Conservation (phyloP, 805 yeast species). For the Saturnispora quitensis region DNA sequence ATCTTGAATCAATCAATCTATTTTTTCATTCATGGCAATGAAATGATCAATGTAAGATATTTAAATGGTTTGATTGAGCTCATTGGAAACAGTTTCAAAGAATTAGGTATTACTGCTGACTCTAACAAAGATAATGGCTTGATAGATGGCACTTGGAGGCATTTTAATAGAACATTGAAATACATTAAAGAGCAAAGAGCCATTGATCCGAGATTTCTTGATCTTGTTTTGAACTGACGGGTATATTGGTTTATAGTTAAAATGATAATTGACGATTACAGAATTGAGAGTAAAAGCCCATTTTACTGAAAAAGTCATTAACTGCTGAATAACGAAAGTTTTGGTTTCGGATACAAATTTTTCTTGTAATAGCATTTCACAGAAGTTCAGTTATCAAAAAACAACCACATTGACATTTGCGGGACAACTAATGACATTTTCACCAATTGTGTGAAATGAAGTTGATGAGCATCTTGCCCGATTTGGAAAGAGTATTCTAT, state of each 20-base stretch:
- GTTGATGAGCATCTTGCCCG: neutral
- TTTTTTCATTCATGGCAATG: constrained; percentile 75
- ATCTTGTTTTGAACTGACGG: constrained; percentile 2
- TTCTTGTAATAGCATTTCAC: too few species aligned
- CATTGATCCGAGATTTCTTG: constrained; percentile 54
- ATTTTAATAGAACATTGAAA: constrained; percentile 62
- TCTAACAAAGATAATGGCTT: constrained; percentile 2
- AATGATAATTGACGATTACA: neutral
- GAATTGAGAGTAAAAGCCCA: neutral
- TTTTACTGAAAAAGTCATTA: too few species aligned
- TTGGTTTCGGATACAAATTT: too few species aligned
- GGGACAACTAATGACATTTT: neutral
- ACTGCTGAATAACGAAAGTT: too few species aligned
- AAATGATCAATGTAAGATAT: constrained; percentile 59
- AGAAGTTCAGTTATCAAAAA: too few species aligned
- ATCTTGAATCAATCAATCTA: constrained; percentile 79
- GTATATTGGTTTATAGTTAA: neutral
- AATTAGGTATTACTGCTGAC: constrained; percentile 12
- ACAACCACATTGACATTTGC: too few species aligned
- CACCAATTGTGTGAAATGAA: neutral
- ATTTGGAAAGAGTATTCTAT: neutral
- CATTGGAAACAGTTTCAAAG: constrained; percentile 53
- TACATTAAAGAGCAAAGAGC: constrained; percentile 63
- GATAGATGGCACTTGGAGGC: constrained; percentile 32
- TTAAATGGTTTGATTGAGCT: constrained; percentile 82